phyloP scores from a whole-genome alignment of 2,329 filamentous ascomycete genomes.

The Orbilia javanica region DNA sequence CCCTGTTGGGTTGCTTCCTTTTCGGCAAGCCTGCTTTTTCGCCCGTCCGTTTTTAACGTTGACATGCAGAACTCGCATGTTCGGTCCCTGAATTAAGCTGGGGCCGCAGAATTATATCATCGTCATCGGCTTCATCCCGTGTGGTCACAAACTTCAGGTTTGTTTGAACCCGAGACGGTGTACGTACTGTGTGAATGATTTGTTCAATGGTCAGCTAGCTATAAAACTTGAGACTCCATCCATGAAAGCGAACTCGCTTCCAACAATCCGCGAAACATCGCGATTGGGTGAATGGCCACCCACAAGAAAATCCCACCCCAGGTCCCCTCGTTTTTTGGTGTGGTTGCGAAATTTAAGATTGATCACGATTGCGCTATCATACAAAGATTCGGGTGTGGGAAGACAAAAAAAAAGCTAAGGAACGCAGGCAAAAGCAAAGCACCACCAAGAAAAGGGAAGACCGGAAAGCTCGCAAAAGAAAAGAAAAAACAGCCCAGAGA shows the following conservation, averaged over 20 bases:
- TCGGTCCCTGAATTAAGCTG: conserved; percentile 33
- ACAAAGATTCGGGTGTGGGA: conserved; percentile 29
- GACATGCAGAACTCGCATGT: conserved; percentile 47
- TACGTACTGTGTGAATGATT: background rate
- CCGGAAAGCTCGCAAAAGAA: background rate
- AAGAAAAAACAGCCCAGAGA: background rate
- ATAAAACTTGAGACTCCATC: no score
- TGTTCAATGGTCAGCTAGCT: background rate
- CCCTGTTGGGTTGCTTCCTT: conserved; percentile 43
- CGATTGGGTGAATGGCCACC: conserved; percentile 16
- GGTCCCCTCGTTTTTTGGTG: conserved; percentile 30
- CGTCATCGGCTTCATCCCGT: conserved; percentile 12
- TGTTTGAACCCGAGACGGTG: background rate
- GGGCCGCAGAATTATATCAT: conserved; percentile 4
- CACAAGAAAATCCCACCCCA: background rate
- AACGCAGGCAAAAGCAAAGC: conserved; percentile 13
- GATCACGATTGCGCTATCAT: conserved; percentile 55
- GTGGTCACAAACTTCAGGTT: background rate
- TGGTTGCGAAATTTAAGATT: conserved; percentile 56
- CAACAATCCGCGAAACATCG: conserved; percentile 8
- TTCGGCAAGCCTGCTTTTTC: conserved; percentile 30
- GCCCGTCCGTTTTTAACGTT: conserved; percentile 41
- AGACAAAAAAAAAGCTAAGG: background rate
- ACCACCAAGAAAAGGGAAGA: background rate
- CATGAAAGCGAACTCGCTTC: conserved; percentile 23